A percentile compares a stretch with the other conserved stretches of the same genome.
phyloP scores from a whole-genome alignment of 73 alveolate species.

The Diophrys appendiculata region DNA sequence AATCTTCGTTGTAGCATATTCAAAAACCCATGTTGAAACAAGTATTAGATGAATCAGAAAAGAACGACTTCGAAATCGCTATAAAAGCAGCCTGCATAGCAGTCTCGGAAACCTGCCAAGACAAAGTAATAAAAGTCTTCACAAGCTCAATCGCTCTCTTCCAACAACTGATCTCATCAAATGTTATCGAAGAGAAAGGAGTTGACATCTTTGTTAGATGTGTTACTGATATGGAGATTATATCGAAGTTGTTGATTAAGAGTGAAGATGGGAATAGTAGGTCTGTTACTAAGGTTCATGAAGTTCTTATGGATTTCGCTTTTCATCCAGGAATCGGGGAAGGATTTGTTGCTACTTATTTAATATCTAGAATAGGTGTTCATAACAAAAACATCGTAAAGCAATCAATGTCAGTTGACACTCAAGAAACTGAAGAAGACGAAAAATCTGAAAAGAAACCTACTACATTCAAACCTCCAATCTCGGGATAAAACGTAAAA shows the following conservation, averaged over 20 bases:
- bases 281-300: slow-evolving; percentile 52
- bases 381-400: slow-evolving; percentile 24
- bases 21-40: slow-evolving; percentile 10
- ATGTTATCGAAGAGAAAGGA: slow-evolving; percentile 20
- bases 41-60: slow-evolving; percentile 5
- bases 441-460: background rate
- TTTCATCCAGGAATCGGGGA: slow-evolving; percentile 66
- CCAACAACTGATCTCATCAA: slow-evolving; percentile 2
- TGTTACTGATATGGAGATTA: slow-evolving; percentile 22
- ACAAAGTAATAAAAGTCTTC: slow-evolving; percentile 33
- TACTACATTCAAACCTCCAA: background rate
- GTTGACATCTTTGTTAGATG: slow-evolving; percentile 22
- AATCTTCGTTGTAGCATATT: slow-evolving; percentile 42
- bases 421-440: slow-evolving; percentile 11
- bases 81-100: slow-evolving; percentile 17
- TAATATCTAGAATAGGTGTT: slow-evolving; percentile 31
- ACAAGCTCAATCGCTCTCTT: slow-evolving; percentile 5
- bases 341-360: slow-evolving; percentile 54
- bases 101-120: background rate
- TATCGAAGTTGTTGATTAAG: slow-evolving; percentile 34
- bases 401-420: too few species aligned
- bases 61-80: background rate
- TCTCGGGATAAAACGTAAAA: slow-evolving; percentile 24
- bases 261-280: slow-evolving; percentile 65
- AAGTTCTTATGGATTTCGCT: slow-evolving; percentile 43